phyloP scores from a whole-genome alignment of 805 yeast species.

The Spathaspora girioi region DNA sequence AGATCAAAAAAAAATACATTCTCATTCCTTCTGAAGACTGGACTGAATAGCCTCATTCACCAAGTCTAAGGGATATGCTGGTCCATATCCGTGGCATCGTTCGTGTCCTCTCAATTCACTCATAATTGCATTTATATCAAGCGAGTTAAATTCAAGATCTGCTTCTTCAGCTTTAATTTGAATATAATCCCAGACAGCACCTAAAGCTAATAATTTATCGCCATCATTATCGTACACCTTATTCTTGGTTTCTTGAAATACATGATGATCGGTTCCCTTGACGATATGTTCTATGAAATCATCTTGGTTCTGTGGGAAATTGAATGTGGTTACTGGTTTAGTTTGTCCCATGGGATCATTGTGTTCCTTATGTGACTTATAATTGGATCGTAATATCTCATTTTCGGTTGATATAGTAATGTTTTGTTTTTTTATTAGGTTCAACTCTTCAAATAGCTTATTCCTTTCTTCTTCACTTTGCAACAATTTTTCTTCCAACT shows the following conservation, averaged over 20 bases:
- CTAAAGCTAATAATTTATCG: constrained; percentile 56
- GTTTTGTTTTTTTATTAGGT: constrained; percentile 51
- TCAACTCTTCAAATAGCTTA: constrained; percentile 44
- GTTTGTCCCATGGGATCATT: not conserved
- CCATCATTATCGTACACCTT: constrained; percentile 38
- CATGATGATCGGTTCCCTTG: constrained; percentile 19
- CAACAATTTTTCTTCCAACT: constrained; percentile 55
- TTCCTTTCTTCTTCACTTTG: constrained; percentile 55
- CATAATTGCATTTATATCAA: constrained; percentile 62
- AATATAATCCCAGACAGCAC: constrained; percentile 83
- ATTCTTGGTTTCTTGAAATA: constrained; percentile 18
- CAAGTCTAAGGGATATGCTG: constrained; percentile 50
- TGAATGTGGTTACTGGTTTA: constrained; percentile 15
- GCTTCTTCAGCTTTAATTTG: constrained; percentile 42
- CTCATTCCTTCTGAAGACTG: not conserved
- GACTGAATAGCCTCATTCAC: constrained; percentile 28
- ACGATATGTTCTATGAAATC: constrained; percentile 31
- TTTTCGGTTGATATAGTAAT: constrained; percentile 60
- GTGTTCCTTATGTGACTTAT: not conserved
- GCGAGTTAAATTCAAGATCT: constrained; percentile 40
- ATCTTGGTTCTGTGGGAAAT: constrained; percentile 31
- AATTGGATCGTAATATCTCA: constrained; percentile 38
- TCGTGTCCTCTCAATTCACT: constrained; percentile 59
- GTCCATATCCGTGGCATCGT: constrained; percentile 77
- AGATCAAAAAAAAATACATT: not conserved